phyloP scores from a whole-genome alignment of 345 rosid genomes.

The Gossypium arboreum region DNA sequence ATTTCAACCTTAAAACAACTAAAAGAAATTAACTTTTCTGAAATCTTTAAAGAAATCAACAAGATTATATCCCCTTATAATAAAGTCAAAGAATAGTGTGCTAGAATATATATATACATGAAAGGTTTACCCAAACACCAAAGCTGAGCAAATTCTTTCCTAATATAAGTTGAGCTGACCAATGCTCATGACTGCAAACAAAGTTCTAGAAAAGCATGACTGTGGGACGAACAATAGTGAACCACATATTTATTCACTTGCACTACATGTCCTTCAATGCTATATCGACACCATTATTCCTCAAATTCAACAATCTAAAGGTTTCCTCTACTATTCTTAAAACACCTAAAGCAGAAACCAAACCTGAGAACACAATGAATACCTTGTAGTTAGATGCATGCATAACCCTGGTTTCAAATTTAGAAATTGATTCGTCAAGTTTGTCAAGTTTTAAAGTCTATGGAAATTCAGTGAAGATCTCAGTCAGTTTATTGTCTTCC shows the following conservation, averaged over 20 bases:
- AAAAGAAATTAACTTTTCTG: not conserved
- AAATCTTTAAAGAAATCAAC: not conserved
- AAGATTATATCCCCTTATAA: not conserved
- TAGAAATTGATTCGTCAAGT: not conserved
- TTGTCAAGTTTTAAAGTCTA: not conserved
- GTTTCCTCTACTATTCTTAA: constrained; percentile 30
- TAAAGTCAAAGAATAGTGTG: too few relatives aligned
- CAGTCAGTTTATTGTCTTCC: not conserved
- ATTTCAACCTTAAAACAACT: not conserved
- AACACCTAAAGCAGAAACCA: too few relatives aligned
- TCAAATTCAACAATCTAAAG: not conserved
- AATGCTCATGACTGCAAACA: not conserved
- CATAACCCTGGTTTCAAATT: not conserved
- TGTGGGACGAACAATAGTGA: not conserved
- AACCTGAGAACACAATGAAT: constrained; percentile 64
- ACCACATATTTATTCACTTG: not conserved
- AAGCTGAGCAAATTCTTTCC: constrained; percentile 2
- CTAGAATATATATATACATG: not conserved
- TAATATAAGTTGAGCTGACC: not conserved
- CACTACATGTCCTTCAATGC: not conserved
- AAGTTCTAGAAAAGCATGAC: not conserved
- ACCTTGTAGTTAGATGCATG: constrained; percentile 23
- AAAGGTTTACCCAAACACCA: not conserved
- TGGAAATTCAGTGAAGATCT: not conserved
- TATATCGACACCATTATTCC: not conserved